Evolutionary conservation across 2,329 filamentous ascomycete species (phyloP), one percentile per base, ranked within the genome.

Genomic region (Diaporthe sp.): DNA sequence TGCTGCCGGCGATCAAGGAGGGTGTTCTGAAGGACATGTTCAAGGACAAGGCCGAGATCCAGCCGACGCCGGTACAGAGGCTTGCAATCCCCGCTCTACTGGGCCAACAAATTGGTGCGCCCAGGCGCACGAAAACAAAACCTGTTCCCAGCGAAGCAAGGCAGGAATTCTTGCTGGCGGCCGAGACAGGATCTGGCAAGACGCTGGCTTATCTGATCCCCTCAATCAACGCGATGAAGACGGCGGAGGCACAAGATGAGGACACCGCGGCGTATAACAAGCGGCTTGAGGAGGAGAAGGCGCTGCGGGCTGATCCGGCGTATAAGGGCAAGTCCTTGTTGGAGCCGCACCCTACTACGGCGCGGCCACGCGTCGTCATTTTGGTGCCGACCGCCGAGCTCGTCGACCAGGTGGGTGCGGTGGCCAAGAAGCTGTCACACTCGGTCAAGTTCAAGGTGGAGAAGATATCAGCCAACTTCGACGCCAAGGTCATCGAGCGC

Each of bases 171-270:
- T 88, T 99, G 17, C 88, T 99, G 66, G 97, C 97, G 5, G 97
- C 97, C 15, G 97, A 99, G 86, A 99, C 97, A 0, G 97, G 97
- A 17, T 98, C 97, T 0, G 97, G 97, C 75, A 99, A 99, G 86
- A 99, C 97, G 1, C 86, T 99, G 76, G 95, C 97, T 12, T 99
- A 99, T 81, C 86, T 98, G 7, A 84, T 98, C 7, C 97, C 97
- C 0, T 89, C 93, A 22, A 87, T 99, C 70, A 92, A 99, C 83
- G 94, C 94, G 12, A 84, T 99, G 79, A 99, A 99, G 85, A 86
- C 90, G 44, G 92, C 91, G 8, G 94, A 96, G 80, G 86, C 87
- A 0, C 82, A 85, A 17, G 93, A 95, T 76, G 82, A 83, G 1
- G 88, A 88, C 1, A 86, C 91, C 22, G 88, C 90, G 72, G 87